Conservation (phyloP, 106 monocot species). For the Dendrobium officinale region DNA sequence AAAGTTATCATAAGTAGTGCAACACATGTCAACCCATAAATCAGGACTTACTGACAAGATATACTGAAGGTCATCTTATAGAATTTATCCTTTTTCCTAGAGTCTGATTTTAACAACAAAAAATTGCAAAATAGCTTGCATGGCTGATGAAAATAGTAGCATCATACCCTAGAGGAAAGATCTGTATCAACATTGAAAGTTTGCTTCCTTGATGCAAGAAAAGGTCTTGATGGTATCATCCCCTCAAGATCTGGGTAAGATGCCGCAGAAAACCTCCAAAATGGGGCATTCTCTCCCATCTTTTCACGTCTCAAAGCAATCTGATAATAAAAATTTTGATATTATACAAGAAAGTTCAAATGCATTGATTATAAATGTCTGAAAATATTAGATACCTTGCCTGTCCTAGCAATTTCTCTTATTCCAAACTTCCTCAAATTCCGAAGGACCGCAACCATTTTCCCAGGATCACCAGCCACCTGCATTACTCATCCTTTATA, state of each 20-base stretch:
- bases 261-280: conserved; percentile 93
- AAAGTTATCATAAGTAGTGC: not conserved
- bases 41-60: not conserved
- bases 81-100: not conserved
- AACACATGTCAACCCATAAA: not conserved
- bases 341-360: not conserved
- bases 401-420: conserved; percentile 93
- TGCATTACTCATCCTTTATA: conserved; percentile 21
- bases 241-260: conserved; percentile 89
- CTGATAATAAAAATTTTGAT: conserved; percentile 22
- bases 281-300: conserved; percentile 75
- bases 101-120: not conserved
- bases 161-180: conserved; percentile 48
- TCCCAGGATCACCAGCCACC: conserved; percentile 99
- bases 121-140: not conserved
- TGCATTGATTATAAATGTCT: not conserved
- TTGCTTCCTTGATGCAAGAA: conserved; percentile 20
- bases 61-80: not conserved
- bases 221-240: conserved; percentile 18
- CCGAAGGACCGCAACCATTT: conserved; percentile 70
- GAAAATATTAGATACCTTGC: conserved; percentile 50
- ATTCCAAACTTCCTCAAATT: conserved; percentile 88
- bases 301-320: conserved; percentile 93
- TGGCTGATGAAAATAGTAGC: not conserved
- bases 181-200: conserved; percentile 24